Base-by-base conservation (phyloP, 2,329 filamentous ascomycete species). In the Apiospora aurea region DNA sequence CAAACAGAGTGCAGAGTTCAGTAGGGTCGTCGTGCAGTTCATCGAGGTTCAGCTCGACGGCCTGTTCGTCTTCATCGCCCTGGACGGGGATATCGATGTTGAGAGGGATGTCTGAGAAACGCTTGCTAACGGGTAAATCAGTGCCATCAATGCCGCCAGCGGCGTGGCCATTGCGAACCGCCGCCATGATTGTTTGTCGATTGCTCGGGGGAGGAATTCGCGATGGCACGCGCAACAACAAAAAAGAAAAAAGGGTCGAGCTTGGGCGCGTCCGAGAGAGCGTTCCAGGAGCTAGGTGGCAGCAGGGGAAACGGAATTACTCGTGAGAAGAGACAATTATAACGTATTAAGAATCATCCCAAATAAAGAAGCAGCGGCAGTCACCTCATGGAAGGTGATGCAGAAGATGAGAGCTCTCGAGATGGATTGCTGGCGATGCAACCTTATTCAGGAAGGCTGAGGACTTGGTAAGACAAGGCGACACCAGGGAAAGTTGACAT, bases 1-100 rank as follows among this genome's bases (percentile, higher is more conserved):
- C 96, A 75, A 99, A 91, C 69, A 99, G 88, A 43, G 94, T 96
- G 82, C 96, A 99, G 6, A 99, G 89, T 84, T 99, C 96, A 67
- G 94, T 97, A 26, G 94, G 94, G 80, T 98, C 96, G 81, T 98
- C 96, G 73, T 95, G 90, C 51, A 98, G 91, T 75, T 96, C 94
- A 80, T 95, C 93, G 70, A 98, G 90, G 80, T 97, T 94, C 78
- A 99, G 94, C 84, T 98, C 96, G 81, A 99, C 96, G 70, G 89
- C 90, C 79, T 95, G 90, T 75, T 92, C 90, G 76, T 91, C 90
- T 75, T 88, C 86, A 77, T 91, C 90, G 74, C 87, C 87, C 75
- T 90, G 88, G 11, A 92, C 89, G 21, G 90, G 90, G 73, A 92
- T 90, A 77, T 92, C 90, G 80, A 92, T 91, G 67, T 89, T 88